A percentile compares a stretch with the other conserved stretches of the same genome.
phyloP scores from a whole-genome alignment of 371 early-diverging fungal species.

The Apophysomyces elegans region DNA sequence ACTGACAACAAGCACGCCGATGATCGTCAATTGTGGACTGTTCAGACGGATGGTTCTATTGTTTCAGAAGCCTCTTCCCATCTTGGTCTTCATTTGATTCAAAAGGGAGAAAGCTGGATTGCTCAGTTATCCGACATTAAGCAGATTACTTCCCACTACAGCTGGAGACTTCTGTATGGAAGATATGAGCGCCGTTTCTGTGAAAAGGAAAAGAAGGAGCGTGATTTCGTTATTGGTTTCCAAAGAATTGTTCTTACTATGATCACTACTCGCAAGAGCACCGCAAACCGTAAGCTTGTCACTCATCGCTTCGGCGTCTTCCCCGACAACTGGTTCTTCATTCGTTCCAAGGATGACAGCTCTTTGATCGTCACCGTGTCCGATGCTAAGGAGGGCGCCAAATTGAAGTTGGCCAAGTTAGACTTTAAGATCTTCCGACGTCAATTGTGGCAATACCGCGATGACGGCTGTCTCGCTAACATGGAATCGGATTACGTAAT shows the following conservation, averaged over 20 bases:
- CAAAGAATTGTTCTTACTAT: background rate
- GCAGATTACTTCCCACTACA: constrained; percentile 24
- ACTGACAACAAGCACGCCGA: constrained; percentile 24
- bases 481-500: constrained; percentile 58
- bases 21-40: constrained; percentile 39
- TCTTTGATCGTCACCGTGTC: constrained; percentile 36
- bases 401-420: constrained; percentile 37
- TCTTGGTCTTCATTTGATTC: constrained; percentile 35
- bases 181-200: constrained; percentile 26
- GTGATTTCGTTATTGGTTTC: background rate
- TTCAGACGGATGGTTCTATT: constrained; percentile 46
- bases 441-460: constrained; percentile 61
- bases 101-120: constrained; percentile 28
- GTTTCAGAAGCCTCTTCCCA: constrained; percentile 28
- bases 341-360: constrained; percentile 46
- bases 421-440: constrained; percentile 41
- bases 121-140: constrained; percentile 31
- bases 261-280: background rate
- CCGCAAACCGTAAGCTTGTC: constrained; percentile 34
- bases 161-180: constrained; percentile 44
- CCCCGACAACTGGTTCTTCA: constrained; percentile 53
- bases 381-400: constrained; percentile 40
- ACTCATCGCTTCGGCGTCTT: constrained; percentile 45
- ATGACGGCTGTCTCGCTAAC: constrained; percentile 56
- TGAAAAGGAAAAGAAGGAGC: constrained; percentile 35